A percentile compares a stretch with the other conserved stretches of the same genome.
Conservation (phyloP, 805 yeast species). For the Lachancea quebecensis region DNA sequence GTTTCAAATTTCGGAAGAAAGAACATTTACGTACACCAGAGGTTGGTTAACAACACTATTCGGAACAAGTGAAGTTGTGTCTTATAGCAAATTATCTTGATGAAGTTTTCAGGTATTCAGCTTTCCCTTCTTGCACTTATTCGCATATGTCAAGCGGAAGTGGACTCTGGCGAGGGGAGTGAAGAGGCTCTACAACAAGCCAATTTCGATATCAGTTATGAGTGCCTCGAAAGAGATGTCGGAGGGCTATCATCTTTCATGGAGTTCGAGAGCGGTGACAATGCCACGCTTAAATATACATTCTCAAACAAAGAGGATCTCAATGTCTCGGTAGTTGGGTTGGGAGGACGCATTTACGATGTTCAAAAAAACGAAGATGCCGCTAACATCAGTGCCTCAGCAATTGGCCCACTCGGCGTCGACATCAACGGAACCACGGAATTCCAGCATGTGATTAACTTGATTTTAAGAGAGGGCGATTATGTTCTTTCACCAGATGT, state of each 20-base stretch:
- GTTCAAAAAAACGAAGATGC: constrained; percentile 44
- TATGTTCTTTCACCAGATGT: constrained; percentile 56
- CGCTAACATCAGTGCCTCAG: constrained; percentile 59
- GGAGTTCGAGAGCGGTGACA: constrained; percentile 47
- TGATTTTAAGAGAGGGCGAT: constrained; percentile 50
- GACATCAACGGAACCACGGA: constrained; percentile 41
- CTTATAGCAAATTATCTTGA: background rate
- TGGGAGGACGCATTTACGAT: constrained; percentile 58
- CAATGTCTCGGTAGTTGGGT: constrained; percentile 51
- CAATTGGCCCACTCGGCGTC: constrained; percentile 53
- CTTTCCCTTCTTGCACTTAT: background rate
- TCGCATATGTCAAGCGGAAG: background rate
- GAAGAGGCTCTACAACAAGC: constrained; percentile 4
- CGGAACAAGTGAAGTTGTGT: no score
- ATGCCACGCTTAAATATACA: constrained; percentile 43
- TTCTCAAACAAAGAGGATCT: constrained; percentile 48
- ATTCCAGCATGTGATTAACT: constrained; percentile 54
- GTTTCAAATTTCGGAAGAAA: no score
- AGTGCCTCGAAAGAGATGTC: constrained; percentile 40
- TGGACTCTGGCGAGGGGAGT: background rate
- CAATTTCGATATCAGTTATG: constrained; percentile 44
- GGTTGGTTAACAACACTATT: no score
- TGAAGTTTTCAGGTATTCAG: background rate
- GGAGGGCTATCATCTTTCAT: constrained; percentile 33
- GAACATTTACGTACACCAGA: no score